Conservation (phyloP, 768 basidiomycete genomes). For the Pisolithus sp. region DNA sequence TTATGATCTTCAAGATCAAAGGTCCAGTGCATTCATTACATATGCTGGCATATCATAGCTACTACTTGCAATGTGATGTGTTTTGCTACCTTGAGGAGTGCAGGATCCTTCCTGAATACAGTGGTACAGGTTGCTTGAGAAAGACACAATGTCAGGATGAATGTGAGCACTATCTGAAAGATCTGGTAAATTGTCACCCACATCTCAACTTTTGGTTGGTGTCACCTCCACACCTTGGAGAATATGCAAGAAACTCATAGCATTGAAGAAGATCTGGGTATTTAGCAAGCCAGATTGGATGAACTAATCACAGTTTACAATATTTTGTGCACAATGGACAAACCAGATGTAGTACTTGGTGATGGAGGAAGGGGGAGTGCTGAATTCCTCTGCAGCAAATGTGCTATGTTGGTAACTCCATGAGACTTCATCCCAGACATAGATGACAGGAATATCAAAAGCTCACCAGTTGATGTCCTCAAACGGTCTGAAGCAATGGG, state of each 20-base stretch:
- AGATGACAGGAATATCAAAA: slow-evolving; percentile 69
- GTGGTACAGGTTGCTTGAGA: too few species aligned
- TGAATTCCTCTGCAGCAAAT: slow-evolving; percentile 80
- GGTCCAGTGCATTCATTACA: too few species aligned
- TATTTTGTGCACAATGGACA: slow-evolving; percentile 85
- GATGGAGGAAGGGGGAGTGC: slow-evolving; percentile 55
- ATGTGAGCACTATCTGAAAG: slow-evolving; percentile 95
- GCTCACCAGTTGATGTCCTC: slow-evolving; percentile 33
- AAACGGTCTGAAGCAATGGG: slow-evolving; percentile 15
- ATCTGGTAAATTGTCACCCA: slow-evolving; percentile 69
- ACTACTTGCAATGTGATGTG: too few species aligned
- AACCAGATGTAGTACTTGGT: slow-evolving; percentile 92
- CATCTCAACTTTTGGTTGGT: slow-evolving; percentile 50
- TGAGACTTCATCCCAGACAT: slow-evolving; percentile 86
- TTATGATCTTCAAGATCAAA: too few species aligned
- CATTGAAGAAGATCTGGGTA: slow-evolving; percentile 87
- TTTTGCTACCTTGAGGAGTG: too few species aligned
- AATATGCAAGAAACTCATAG: slow-evolving; percentile 86
- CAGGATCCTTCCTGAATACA: too few species aligned
- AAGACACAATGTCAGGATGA: slow-evolving; percentile 57
- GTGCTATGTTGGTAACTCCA: slow-evolving; percentile 89
- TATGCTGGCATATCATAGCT: too few species aligned
- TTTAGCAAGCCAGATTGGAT: slow-evolving; percentile 75
- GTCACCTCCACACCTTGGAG: slow-evolving; percentile 63
- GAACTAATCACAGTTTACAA: slow-evolving; percentile 85